A percentile compares a stretch with the other conserved stretches of the same genome.
Conservation (phyloP, 768 basidiomycete genomes). For the Boletus bicolor region DNA sequence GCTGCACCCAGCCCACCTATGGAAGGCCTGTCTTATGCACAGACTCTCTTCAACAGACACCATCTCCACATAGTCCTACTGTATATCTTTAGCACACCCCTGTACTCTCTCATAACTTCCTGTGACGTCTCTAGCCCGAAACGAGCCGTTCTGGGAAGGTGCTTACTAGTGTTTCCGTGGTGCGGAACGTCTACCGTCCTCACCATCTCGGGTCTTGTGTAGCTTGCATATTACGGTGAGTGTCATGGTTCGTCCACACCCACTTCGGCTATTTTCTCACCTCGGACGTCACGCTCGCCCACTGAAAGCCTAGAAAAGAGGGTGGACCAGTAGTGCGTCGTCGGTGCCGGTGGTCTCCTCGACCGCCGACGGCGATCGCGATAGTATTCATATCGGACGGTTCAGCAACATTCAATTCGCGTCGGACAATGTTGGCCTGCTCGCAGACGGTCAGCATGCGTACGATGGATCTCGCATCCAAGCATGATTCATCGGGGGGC, state of each 20-base stretch:
- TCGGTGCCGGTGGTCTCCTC: neutral
- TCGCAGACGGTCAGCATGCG: neutral
- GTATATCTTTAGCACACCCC: no score
- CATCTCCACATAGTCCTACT: no score
- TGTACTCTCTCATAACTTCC: no score
- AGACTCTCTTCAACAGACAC: no score
- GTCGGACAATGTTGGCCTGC: slow-evolving; percentile 6
- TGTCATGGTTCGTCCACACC: neutral
- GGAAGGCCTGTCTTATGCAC: no score
- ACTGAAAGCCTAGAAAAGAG: slow-evolving; percentile 33
- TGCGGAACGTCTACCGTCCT: slow-evolving; percentile 5
- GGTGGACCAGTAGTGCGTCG: slow-evolving; percentile 29
- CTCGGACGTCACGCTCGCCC: neutral
- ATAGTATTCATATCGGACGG: slow-evolving; percentile 10
- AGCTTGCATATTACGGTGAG: slow-evolving; percentile 24
- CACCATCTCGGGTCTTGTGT: slow-evolving; percentile 15
- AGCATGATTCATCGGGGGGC: no score
- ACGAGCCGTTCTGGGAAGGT: no score
- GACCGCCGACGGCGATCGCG: neutral
- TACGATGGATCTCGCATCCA: neutral
- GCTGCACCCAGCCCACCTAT: no score
- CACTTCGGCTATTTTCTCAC: neutral
- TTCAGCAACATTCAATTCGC: slow-evolving; percentile 27
- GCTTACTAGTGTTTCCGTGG: no score
- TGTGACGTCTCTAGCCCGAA: no score